Base-by-base conservation (phyloP, 164 flowering plant species). In the Sedum album region DNA sequence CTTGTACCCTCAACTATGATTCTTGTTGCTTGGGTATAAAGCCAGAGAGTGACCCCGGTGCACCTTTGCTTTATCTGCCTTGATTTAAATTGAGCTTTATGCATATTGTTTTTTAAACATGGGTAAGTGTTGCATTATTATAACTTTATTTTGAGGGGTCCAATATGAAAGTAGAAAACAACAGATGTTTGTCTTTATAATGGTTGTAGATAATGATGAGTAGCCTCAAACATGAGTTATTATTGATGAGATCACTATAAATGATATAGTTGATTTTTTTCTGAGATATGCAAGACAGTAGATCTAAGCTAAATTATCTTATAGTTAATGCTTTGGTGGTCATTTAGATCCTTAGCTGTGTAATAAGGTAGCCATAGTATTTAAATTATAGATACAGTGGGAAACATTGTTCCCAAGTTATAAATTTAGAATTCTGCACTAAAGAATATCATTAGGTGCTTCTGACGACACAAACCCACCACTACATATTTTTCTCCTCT, bases 1-100 rank as follows among this genome's bases (percentile, higher is more conserved):
- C 55, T 18, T 18, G 55, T 20, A 8, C 55, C 26, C 55, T 49
- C 42, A 14, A 39, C 42, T 44, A 44, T 15, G 48, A 14, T 44
- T 44, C 48, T 44, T 35, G 38, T 53, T 53, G 60, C 60, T 53
- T 7, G 14, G 60, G 60, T 53, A 53, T 53, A 23, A 53, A 53
- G 60, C 60, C 60, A 53, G 60, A 53, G 8, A 21, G 28, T 53
- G 60, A 21, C 60, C 60, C 51, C 11, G 30, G 26, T 53, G 25
- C 60, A 53, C 10, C 60, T 53, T 23, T 53, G 26, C 60, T 53
- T 53, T 23, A 53, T 23, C 11, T n/a, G 28, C 28, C 60, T 21
- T 21, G 28, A 23, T 53, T 53, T 21, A 53, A 53, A 53, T 53
- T 23, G 60, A 53, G 60, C 6, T 1, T 53, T 21, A 53, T 5